A percentile compares a stretch with the other conserved stretches of the same genome.
Conservation (phyloP, 2,329 filamentous ascomycete species). For the Dendryphion nanum region DNA sequence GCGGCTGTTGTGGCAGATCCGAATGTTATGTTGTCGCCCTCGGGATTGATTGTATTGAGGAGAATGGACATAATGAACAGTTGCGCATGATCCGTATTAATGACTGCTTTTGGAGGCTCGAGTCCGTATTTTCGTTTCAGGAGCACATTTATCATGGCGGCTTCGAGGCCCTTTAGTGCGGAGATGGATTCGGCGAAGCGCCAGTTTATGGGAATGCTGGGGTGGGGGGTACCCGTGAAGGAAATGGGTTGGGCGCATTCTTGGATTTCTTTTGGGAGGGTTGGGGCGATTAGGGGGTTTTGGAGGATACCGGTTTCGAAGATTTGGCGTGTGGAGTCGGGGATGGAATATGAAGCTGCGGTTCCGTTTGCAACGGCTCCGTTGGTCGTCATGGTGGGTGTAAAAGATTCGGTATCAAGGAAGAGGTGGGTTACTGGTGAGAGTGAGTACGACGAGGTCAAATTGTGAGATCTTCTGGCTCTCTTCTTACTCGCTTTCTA, state of each 20-base stretch:
- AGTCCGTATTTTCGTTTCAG: constrained; percentile 48
- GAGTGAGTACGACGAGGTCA: no score
- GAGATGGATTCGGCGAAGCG: constrained; percentile 55
- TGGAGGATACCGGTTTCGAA: constrained; percentile 43
- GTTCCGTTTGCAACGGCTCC: neutral
- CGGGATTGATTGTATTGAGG: constrained; percentile 34
- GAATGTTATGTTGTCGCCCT: constrained; percentile 23
- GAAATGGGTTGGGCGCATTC: constrained; percentile 36
- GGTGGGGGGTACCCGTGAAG: constrained; percentile 45
- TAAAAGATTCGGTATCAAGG: no score
- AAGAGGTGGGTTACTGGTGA: no score
- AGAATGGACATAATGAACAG: constrained; percentile 45
- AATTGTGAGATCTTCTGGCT: no score
- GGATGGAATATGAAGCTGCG: constrained; percentile 25
- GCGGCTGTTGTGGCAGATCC: constrained; percentile 8
- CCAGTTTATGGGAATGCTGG: constrained; percentile 56
- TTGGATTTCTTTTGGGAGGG: constrained; percentile 36
- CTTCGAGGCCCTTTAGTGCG: constrained; percentile 51
- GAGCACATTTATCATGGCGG: constrained; percentile 46
- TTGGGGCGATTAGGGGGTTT: constrained; percentile 41
- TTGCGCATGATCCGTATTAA: constrained; percentile 51
- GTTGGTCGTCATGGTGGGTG: no score
- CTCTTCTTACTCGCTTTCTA: no score
- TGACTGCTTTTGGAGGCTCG: constrained; percentile 41
- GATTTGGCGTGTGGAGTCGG: constrained; percentile 21